Base-by-base conservation (phyloP, 805 yeast species). In the Saturnispora quitensis region DNA sequence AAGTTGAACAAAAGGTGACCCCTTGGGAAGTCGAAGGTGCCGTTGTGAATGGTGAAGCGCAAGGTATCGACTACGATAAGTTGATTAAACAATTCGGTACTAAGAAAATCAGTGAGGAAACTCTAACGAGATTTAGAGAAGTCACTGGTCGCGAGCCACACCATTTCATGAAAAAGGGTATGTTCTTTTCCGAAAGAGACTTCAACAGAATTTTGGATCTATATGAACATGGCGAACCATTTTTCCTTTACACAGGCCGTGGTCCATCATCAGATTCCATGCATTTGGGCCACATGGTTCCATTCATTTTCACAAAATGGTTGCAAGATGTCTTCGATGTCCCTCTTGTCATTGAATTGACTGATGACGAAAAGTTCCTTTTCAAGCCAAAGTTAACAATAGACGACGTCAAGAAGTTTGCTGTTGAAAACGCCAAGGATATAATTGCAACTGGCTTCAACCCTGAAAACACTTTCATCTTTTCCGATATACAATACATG, bases 1-100 rank as follows among this genome's bases (percentile, higher is more conserved):
- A 51, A 47, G 56, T 60, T 2, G 82, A 75, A 52, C 90, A 84
- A 64, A 74, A 72, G 35, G 75, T 86, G 54, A 93, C 99, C 1
- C 99, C 99, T 47, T 93, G 99, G 99, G 99, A 93, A 67, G 99
- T 93, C 31, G 96, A 87, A 69, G 99, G 98, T 53, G 98, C 97
- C 2, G 95, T 91, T 45, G 97, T 89, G 53, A 95, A 90, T 61
- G 99, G 99, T 50, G 74, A 84, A 60, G 80, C 86, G n/a, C 90
- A 86, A 67, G 89, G 81, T 27, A 90, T 93, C 59, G 96, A 93
- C 71, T 93, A 93, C 66, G 91, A 88, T 53, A 89, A 89, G 70
- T 75, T 93, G 58, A 86, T 89, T 61, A 73, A 74, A 56, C 87
- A 86, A 64, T 93, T 93, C 62, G 99, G 99, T 60, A 89, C 98